phyloP scores from a whole-genome alignment of 805 yeast genomes.

The Myxozyma mucilagina region DNA sequence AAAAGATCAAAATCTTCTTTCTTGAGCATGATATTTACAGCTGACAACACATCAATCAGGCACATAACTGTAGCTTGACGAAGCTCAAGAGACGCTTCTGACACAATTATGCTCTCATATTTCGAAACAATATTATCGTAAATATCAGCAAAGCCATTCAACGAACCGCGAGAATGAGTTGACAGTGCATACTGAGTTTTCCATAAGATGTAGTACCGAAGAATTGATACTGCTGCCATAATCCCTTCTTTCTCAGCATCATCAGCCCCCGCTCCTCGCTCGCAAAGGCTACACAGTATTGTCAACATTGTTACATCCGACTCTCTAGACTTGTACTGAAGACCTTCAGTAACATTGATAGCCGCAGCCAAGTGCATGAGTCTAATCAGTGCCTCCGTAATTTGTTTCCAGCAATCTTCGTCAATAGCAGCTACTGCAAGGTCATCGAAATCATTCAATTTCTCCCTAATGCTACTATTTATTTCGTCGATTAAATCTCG shows the following conservation, averaged over 20 bases:
- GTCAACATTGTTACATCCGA: background rate
- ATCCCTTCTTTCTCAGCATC: background rate
- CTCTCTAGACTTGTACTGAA: conserved; percentile 6
- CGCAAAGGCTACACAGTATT: background rate
- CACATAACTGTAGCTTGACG: conserved; percentile 14
- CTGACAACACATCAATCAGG: conserved; percentile 15
- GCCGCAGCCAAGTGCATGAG: conserved; percentile 16
- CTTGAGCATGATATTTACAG: conserved; percentile 9
- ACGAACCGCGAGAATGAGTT: background rate
- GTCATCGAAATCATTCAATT: background rate
- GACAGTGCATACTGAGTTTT: conserved; percentile 13
- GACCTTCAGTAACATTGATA: conserved; percentile 6
- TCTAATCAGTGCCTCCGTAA: background rate
- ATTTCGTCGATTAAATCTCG: conserved; percentile 23
- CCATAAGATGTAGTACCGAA: conserved; percentile 25
- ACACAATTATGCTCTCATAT: conserved; percentile 1
- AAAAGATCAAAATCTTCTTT: conserved; percentile 1
- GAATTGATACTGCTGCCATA: conserved; percentile 1
- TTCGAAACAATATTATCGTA: background rate
- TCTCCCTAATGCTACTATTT: background rate
- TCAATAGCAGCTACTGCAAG: conserved; percentile 5
- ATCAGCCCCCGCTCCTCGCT: conserved; percentile 8
- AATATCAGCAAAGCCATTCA: background rate
- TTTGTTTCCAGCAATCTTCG: background rate
- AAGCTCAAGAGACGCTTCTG: background rate